These are phyloP conservation scores for Metschnikowia dekortorum DNA, from an alignment of 805 yeast species.

Conservation along the genomic window DNA sequence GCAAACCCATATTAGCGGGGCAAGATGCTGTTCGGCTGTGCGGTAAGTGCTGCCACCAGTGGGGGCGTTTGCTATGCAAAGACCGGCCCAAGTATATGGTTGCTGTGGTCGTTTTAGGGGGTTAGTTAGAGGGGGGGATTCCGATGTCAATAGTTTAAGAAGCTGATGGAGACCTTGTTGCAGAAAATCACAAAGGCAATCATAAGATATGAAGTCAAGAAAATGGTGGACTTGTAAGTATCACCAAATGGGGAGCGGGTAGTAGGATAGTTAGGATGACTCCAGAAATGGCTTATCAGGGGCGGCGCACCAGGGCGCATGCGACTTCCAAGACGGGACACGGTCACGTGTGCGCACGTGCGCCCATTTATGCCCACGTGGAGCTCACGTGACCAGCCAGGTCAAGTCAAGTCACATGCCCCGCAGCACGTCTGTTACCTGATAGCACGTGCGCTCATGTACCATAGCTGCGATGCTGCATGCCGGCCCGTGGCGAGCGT, in stretches of 20 bases:
- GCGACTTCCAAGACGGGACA: too few relatives aligned
- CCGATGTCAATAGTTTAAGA: slow-evolving; percentile 18
- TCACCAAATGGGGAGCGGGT: too few relatives aligned
- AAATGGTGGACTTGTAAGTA: too few relatives aligned
- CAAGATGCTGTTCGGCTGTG: not conserved
- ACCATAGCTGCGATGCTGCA: too few relatives aligned
- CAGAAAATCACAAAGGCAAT: slow-evolving; percentile 14
- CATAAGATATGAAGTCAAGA: slow-evolving; percentile 9
- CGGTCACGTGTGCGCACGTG: too few relatives aligned
- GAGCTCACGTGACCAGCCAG: too few relatives aligned
- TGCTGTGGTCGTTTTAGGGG: not conserved
- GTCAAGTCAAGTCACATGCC: too few relatives aligned
- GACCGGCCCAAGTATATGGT: not conserved
- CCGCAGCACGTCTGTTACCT: too few relatives aligned
- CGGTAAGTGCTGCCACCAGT: not conserved
- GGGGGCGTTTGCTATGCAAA: not conserved
- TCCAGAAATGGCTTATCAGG: not conserved
- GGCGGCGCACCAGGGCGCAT: not conserved
- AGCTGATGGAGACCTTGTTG: slow-evolving; percentile 19
- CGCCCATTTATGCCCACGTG: too few relatives aligned
- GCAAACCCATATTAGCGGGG: slow-evolving; percentile 2
- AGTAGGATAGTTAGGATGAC: not conserved
- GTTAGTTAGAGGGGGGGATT: not conserved
- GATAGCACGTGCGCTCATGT: too few relatives aligned
- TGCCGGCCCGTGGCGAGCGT: too few relatives aligned